Evolutionary conservation across 345 rosid species (phyloP), one percentile per base, ranked within the genome.

Genomic region (Brassica carinata): DNA sequence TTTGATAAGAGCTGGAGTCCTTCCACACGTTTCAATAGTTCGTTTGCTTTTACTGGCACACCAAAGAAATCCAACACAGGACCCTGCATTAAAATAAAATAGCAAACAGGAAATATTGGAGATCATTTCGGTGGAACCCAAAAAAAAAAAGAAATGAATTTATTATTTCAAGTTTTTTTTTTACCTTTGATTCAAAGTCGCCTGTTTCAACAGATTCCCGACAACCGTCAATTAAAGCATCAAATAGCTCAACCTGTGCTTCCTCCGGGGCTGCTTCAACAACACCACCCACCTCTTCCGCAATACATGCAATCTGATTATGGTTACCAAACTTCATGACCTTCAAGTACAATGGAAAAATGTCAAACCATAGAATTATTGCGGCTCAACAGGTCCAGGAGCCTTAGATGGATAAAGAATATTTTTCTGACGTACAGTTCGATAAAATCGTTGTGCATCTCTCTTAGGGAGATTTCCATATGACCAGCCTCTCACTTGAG

Each of bases 401-500:
- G 27, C 66, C 73, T 79, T 55, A 58, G 45, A 23, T 8, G 10
- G 48, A 72, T 61, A 23, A 8, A 33, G 27, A 48, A 59, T 13
- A 72, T 9, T 61, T 43, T 57, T 59, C 26, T 33, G 64, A 67
- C 90, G 43, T 88, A 96, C 99, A 85, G 92, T 91, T 71, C 98
- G 97, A 76, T 90, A 96, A 90, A 96, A 92, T 34, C 98, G 92
- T 61, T 82, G 87, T 17, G 99, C 97, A 84, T 96, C 98, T 88
- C 97, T 91, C 89, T 96, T 96, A 15, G 97, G 90, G 72, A 96
- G 84, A 87, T 94, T 96, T 83, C 98, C 98, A 51, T 87, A 83
- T 58, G 97, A 94, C 99, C 99, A 96, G 82, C 93, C 99, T 81
- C 98, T 87, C 71, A 91, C 98, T 92, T 96, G 99, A 75, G 89